Base-by-base conservation (phyloP, 148 eudicot genomes). In the Spergularia marina region DNA sequence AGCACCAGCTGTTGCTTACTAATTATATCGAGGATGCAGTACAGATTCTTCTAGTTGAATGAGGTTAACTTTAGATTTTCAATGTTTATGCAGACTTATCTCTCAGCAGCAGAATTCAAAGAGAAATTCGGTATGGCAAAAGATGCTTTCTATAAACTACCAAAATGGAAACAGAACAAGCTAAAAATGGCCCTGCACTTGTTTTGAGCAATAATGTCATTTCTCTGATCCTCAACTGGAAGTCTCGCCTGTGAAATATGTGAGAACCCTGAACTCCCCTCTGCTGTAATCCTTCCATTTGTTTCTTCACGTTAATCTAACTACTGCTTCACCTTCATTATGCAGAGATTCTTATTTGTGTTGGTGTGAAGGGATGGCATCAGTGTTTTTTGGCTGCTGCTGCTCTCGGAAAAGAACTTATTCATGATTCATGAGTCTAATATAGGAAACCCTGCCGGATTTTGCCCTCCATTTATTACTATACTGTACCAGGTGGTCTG, bases 101-200 rank as follows among this genome's bases (percentile, higher is more conserved):
- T 96, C 60, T 96, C 99, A 69, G 78, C 87, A 39, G 81, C 82
- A 34, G 98, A 92, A 83, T 96, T 96, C 85, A 88, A 81, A 74
- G 98, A 88, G 85, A 95, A 91, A 78, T 91, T 96, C 52, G 94
- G 89, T 65, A 89, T 92, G 94, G 41, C 84, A 36, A 96, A 88
- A 76, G 85, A 77, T 51, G 89, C 89, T 39, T 96, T 96, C 87
- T 85, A 96, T 60, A 91, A 91, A 87, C 84, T 88, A 58, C 99
- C 99, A 7, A 91, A 88, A 85, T 96, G 99, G 99, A 96, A 91
- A 78, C 99, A 92, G 82, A 91, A 96, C 77, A 96, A 96, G 89
- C 87, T 92, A 25, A 96, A 96, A 79, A 85, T 87, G 92, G 84
- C 91, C 34, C 85, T 92, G 77, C 88, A 85, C 8, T 77, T 96